Percentiles rank a stretch among this genome's conserved stretches.
These are phyloP conservation scores for Plasmopara halstedii DNA, from an alignment of 352 stramenopile species.

Conservation along the genomic window DNA sequence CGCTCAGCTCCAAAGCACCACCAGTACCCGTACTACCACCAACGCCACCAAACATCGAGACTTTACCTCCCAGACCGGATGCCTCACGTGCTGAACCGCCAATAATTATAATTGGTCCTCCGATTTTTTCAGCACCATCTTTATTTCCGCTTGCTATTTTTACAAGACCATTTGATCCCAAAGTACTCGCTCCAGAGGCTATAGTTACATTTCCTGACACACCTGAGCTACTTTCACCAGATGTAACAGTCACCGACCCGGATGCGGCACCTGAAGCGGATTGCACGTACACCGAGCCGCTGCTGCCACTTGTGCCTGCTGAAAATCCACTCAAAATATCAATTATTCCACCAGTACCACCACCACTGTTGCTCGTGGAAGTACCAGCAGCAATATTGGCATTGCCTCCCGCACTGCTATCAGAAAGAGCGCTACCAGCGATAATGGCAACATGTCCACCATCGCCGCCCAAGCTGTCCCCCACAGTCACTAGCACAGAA, in stretches of 20 bases:
- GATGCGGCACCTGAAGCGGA: slow-evolving; percentile 26
- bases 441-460: slow-evolving; percentile 14
- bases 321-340: slow-evolving; percentile 28
- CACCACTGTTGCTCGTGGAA: slow-evolving; percentile 10
- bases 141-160: slow-evolving; percentile 28
- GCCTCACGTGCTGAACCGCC: slow-evolving; percentile 9
- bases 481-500: slow-evolving; percentile 14
- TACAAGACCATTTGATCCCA: slow-evolving; percentile 25
- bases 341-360: slow-evolving; percentile 30
- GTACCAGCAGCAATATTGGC: slow-evolving; percentile 1
- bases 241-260: slow-evolving; percentile 9
- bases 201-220: slow-evolving; percentile 28
- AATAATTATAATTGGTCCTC: slow-evolving; percentile 25
- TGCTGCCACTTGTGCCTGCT: slow-evolving; percentile 11
- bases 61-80: slow-evolving; percentile 9
- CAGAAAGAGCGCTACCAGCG: slow-evolving; percentile 3
- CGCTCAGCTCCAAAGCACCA: slow-evolving; percentile 7
- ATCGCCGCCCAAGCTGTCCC: not conserved
- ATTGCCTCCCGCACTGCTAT: not conserved
- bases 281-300: slow-evolving; percentile 26
- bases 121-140: slow-evolving; percentile 15
- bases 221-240: slow-evolving; percentile 20
- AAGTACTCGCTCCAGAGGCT: slow-evolving; percentile 26
- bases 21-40: slow-evolving; percentile 8
- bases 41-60: slow-evolving; percentile 5